Evolutionary conservation across 2,329 filamentous ascomycete genomes (phyloP).

Genomic region (Ophiocordyceps polyrhachis-furcata): DNA sequence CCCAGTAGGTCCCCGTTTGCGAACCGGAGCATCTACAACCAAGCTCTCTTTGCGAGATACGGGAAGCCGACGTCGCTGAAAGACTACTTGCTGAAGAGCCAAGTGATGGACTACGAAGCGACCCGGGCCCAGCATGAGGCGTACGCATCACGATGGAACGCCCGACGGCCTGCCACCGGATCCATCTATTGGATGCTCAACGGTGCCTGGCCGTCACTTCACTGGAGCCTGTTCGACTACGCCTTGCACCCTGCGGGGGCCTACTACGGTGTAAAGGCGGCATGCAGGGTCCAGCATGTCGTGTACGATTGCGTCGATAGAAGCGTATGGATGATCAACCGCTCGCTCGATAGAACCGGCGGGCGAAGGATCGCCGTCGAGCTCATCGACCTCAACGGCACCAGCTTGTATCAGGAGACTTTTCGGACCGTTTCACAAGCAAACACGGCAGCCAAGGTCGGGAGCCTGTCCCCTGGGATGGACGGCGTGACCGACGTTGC

Average conservation of each 20-base stretch:
- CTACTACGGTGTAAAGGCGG: constrained; percentile 40
- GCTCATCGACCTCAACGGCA: constrained; percentile 28
- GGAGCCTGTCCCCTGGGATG: constrained; percentile 5
- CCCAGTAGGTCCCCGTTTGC: constrained; percentile 34
- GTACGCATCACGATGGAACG: constrained; percentile 31
- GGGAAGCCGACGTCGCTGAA: constrained; percentile 30
- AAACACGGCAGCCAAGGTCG: constrained; percentile 20
- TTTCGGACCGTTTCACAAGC: constrained; percentile 19
- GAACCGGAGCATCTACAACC: constrained; percentile 37
- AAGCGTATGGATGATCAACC: constrained; percentile 35
- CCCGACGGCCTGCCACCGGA: constrained; percentile 34
- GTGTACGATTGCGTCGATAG: constrained; percentile 31
- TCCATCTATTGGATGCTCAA: constrained; percentile 52
- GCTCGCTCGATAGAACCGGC: constrained; percentile 20
- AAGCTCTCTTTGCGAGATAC: constrained; percentile 29
- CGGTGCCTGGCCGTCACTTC: constrained; percentile 43
- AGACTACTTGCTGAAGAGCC: constrained; percentile 40
- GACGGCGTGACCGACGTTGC: constrained; percentile 20
- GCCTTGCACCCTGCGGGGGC: constrained; percentile 38
- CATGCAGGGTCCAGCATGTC: constrained; percentile 29
- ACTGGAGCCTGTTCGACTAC: constrained; percentile 48
- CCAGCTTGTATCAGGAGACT: constrained; percentile 14
- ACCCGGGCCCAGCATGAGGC: constrained; percentile 40
- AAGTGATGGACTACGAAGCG: constrained; percentile 47
- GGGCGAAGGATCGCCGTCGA: constrained; percentile 26